Conservation (phyloP, 768 basidiomycete species). For the Naematelia encephala region DNA sequence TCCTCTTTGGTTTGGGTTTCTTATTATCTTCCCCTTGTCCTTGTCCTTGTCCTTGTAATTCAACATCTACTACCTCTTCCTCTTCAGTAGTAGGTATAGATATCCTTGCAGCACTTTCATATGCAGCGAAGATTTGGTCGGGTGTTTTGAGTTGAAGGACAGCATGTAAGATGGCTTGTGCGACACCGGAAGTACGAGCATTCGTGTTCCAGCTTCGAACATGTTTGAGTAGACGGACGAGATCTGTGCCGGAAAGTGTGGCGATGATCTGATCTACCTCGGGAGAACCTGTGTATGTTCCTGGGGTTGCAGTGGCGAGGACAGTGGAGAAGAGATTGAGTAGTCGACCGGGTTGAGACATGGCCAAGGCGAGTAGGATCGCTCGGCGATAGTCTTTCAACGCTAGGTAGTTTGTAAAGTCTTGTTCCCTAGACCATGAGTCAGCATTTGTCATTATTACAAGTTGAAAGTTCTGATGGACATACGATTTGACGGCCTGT, state of each 20-base stretch:
- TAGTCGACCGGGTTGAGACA: slow-evolving; percentile 86
- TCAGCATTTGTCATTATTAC: neutral
- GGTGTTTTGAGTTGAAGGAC: slow-evolving; percentile 72
- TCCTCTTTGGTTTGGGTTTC: neutral
- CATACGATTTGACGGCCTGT: slow-evolving; percentile 75
- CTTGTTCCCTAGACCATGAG: slow-evolving; percentile 74
- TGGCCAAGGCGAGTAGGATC: slow-evolving; percentile 83
- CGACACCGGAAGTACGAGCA: slow-evolving; percentile 77
- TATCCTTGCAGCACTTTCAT: slow-evolving; percentile 48
- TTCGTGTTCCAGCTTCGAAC: slow-evolving; percentile 93
- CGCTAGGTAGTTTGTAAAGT: slow-evolving; percentile 83
- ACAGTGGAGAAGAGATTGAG: slow-evolving; percentile 73
- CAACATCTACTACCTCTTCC: slow-evolving; percentile 17
- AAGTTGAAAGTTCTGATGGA: no score
- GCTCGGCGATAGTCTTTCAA: slow-evolving; percentile 86
- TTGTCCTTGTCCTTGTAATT: slow-evolving; percentile 23
- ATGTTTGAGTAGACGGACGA: slow-evolving; percentile 75
- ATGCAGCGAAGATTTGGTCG: slow-evolving; percentile 69
- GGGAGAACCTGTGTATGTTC: slow-evolving; percentile 61
- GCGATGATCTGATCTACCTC: slow-evolving; percentile 80
- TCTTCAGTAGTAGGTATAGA: slow-evolving; percentile 13
- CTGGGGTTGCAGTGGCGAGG: slow-evolving; percentile 28
- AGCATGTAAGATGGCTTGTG: slow-evolving; percentile 78
- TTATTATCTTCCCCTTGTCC: slow-evolving; percentile 6
- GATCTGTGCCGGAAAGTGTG: slow-evolving; percentile 66